Evolutionary conservation across 2,329 filamentous ascomycete genomes (phyloP), one percentile per base, ranked within the genome.

Genomic region (Talaromyces sp.): DNA sequence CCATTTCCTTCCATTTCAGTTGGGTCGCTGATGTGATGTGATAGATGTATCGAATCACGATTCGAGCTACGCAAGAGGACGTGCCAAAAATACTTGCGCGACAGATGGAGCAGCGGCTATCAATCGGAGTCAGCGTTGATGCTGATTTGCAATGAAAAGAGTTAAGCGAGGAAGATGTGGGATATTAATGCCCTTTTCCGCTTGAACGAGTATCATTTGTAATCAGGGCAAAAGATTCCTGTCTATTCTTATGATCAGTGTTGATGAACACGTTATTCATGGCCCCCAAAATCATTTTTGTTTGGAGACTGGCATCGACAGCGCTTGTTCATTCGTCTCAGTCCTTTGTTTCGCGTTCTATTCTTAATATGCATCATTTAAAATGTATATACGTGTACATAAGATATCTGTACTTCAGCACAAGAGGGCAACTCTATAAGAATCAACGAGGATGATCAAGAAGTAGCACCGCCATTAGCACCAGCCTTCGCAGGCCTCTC

Each of bases 1-100:
- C 14, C 33, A 5, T 3, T 18, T n/a, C n/a, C n/a, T 33, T 33
- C 9, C 18, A n/a, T n/a, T n/a, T n/a, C n/a, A n/a, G n/a, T n/a
- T 1, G 11, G 8, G 16, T 52, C 18, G 48, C 31, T 54, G 21
- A 54, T 21, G 16, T 21, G 50, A 37, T 54, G 5, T 40, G 7
- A 16, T 68, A 97, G 95, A 97, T 97, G 92, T 90, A 96, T 71
- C 93, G 95, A 60, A 82, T 98, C 65, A 99, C 95, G 0, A 89
- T 99, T 69, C 86, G 95, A 66, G 95, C 93, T 5, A 99, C 95
- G 1, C 93, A 98, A 71, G 95, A 98, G 72, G 85, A 83, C 35
- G 91, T 99, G 0, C 92, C 95, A 7, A 83, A 86, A 1, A 83
- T 93, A 21, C 75, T 99, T 62, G 80, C 95, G 71, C 93, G 91